These are phyloP conservation scores for Amylocarpus encephaloides DNA, from an alignment of 2,329 filamentous ascomycete species.

Conservation along the genomic window DNA sequence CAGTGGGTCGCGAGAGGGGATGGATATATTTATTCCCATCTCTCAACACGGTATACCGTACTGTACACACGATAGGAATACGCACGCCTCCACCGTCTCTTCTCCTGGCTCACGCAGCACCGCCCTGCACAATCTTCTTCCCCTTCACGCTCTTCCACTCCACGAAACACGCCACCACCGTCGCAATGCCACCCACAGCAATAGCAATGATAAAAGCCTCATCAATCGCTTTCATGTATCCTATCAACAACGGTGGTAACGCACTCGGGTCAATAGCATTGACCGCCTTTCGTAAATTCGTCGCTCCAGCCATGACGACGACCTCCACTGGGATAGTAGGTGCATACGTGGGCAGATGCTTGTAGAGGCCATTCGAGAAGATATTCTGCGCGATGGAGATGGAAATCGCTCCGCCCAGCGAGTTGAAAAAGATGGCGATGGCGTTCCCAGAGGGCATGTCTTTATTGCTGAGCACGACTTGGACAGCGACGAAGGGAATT, in stretches of 20 bases:
- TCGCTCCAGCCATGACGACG: conserved; percentile 40
- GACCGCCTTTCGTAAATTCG: conserved; percentile 34
- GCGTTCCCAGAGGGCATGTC: conserved; percentile 51
- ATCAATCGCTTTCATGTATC: conserved; percentile 33
- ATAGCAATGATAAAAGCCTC: conserved; percentile 27
- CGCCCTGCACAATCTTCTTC: conserved; percentile 25
- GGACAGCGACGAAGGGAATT: conserved; percentile 45
- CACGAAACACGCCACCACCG: conserved; percentile 25
- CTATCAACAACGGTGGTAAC: conserved; percentile 35
- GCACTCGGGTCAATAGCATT: conserved; percentile 18
- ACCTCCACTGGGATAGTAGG: conserved; percentile 19
- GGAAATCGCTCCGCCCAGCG: conserved; percentile 52
- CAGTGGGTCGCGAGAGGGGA: too few species aligned
- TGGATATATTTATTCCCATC: too few species aligned
- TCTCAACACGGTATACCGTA: too few species aligned
- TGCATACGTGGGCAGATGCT: conserved; percentile 30
- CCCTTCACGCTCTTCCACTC: conserved; percentile 31
- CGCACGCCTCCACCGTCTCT: too few species aligned
- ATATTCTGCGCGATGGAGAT: conserved; percentile 52
- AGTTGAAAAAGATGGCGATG: conserved; percentile 52
- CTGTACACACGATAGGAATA: too few species aligned
- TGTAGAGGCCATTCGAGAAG: conserved; percentile 28
- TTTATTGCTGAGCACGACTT: conserved; percentile 43
- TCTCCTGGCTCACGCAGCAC: conserved; percentile 10
- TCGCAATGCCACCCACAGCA: conserved; percentile 26